Percentiles rank a stretch among this genome's conserved stretches.
These are phyloP conservation scores for Metarhizium guizhouense DNA, from an alignment of 2,329 filamentous ascomycete genomes.

Conservation along the genomic window DNA sequence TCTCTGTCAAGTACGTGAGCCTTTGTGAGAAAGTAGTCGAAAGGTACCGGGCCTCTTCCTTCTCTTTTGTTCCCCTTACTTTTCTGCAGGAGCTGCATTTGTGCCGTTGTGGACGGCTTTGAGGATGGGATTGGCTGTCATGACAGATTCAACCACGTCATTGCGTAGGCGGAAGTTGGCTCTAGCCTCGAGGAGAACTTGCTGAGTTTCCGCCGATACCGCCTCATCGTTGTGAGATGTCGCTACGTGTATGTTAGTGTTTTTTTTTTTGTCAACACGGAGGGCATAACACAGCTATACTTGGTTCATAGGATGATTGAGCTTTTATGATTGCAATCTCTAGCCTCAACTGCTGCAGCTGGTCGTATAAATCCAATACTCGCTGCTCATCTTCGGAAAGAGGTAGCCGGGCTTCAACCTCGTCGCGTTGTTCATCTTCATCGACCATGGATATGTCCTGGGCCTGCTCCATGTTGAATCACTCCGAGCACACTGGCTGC, in stretches of 20 bases:
- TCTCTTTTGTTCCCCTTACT: constrained; percentile 33
- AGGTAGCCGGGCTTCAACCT: constrained; percentile 34
- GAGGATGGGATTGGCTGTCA: constrained; percentile 66
- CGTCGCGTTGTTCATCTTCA: constrained; percentile 8
- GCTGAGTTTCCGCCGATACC: constrained; percentile 49
- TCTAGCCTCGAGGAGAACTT: constrained; percentile 59
- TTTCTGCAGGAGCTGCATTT: constrained; percentile 56
- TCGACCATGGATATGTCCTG: constrained; percentile 19
- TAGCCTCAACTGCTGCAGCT: constrained; percentile 60
- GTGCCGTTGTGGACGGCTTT: constrained; percentile 66
- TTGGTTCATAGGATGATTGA: constrained; percentile 26
- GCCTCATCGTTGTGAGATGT: constrained; percentile 29
- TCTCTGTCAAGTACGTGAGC: constrained; percentile 36
- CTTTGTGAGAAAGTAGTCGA: neutral
- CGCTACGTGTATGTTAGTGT: constrained; percentile 6
- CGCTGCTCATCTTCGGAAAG: constrained; percentile 59
- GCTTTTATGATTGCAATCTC: constrained; percentile 59
- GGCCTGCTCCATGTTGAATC: neutral
- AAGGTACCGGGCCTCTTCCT: constrained; percentile 3
- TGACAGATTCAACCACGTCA: constrained; percentile 57
- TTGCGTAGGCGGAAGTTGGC: constrained; percentile 62
- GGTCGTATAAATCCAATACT: constrained; percentile 62
- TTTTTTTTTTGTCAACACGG: neutral
- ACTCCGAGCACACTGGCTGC: too few relatives aligned
- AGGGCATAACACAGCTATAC: constrained; percentile 16